Evolutionary conservation across 169 alveolate species (phyloP), one percentile per base, ranked within the genome.

Genomic region (Cryptosporidium tyzzeri): DNA sequence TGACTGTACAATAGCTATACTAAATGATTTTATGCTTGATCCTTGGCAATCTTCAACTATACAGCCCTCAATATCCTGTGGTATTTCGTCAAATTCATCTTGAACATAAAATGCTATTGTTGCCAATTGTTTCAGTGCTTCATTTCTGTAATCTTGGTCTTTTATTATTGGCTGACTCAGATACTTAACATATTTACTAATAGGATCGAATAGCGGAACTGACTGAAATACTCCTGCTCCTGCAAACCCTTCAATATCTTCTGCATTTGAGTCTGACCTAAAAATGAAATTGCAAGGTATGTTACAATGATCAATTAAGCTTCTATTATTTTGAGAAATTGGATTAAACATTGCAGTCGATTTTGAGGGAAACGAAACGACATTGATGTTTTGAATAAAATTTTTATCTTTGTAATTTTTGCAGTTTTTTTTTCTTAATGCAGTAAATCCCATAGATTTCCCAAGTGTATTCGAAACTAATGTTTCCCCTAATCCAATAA

Each of bases 161-260:
- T 14, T 58, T 35, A 80, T 80, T 29, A 80, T 80, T 39, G 0
- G 67, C 48, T 65, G 73, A 26, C 62, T 48, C 50, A 80, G 23
- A 39, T 80, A 80, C 6, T 69, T 62, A 2, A 80, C 31, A 35
- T 80, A 80, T 48, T 67, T 65, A 26, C 68, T 35, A 12, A 35
- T 48, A 7, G 74, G 74, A 29, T 62, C 45, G 9, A 69, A 21
- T 70, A 93, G 48, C 39, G 97, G 94, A 41, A 95, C 91, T 26
- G 97, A 93, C 87, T 96, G 97, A 85, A 96, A 96, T 31, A 96
- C 95, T 10, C 98, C 98, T 23, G 98, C 98, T 7, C 98, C 98
- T 1, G 98, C 97, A 65, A 96, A 96, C 3, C 97, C 97, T 87
- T 93, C 96, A n/a, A 96, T 93, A 91, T 96, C 98, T 84, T 96